Evolutionary conservation across 1,284 basidiomycete species (phyloP).

Genomic region (Vanrija humicola): DNA sequence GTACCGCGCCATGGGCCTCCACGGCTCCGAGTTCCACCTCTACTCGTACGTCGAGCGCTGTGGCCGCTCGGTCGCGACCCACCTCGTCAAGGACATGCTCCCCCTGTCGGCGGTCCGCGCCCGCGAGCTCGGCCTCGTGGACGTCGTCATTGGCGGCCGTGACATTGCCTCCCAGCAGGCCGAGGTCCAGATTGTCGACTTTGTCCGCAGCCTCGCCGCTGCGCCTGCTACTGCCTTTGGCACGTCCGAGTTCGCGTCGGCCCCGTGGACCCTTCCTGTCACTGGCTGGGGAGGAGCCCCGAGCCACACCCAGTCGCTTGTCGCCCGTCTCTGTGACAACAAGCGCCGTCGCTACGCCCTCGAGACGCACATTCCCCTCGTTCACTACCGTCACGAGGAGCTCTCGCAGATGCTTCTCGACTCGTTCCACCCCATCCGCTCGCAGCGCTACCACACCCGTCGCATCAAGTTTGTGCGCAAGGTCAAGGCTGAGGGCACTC

Average conservation of each 20-base stretch:
- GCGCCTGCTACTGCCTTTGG: slow-evolving; percentile 8
- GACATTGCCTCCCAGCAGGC: slow-evolving; percentile 16
- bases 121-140: slow-evolving; percentile 37
- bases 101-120: slow-evolving; percentile 45
- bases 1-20: slow-evolving; percentile 51
- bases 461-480: slow-evolving; percentile 52
- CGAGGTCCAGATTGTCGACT: slow-evolving; percentile 22
- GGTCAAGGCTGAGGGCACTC: slow-evolving; percentile 44
- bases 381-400: slow-evolving; percentile 48
- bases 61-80: slow-evolving; percentile 37
- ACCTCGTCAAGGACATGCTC: slow-evolving; percentile 47
- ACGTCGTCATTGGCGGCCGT: slow-evolving; percentile 31
- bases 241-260: slow-evolving; percentile 12
- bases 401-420: slow-evolving; percentile 53
- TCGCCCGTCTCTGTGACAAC: slow-evolving; percentile 35
- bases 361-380: slow-evolving; percentile 27
- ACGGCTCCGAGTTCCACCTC: slow-evolving; percentile 51
- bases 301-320: slow-evolving; percentile 8
- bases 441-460: slow-evolving; percentile 48
- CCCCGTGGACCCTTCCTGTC: slow-evolving; percentile 20
- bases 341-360: slow-evolving; percentile 32
- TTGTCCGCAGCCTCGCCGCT: slow-evolving; percentile 18
- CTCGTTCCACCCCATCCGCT: slow-evolving; percentile 49
- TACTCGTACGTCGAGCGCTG: slow-evolving; percentile 49
- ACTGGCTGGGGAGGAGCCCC: not conserved